Percentiles rank a stretch among this genome's conserved stretches.
Conservation (phyloP, 2,329 filamentous ascomycete genomes). For the Trichoderma brevicompactum region DNA sequence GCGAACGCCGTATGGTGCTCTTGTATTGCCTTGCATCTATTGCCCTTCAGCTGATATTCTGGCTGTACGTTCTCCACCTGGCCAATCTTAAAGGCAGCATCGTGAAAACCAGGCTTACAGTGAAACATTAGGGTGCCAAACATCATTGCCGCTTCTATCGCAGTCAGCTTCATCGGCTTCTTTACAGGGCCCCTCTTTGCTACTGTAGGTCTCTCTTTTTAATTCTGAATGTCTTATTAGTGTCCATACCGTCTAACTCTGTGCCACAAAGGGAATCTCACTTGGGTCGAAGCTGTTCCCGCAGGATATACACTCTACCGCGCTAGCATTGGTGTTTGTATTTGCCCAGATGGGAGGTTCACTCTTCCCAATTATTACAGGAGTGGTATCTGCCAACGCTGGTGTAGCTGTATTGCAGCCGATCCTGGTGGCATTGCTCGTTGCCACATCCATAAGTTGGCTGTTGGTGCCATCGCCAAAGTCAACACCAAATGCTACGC, state of each 20-base stretch:
- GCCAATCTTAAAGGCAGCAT: not conserved
- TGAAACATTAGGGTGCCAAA: slow-evolving; percentile 43
- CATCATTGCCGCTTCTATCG: slow-evolving; percentile 56
- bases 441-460: slow-evolving; percentile 53
- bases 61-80: slow-evolving; percentile 48
- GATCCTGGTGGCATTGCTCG: slow-evolving; percentile 53
- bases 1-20: slow-evolving; percentile 62
- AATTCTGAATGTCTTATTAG: fast-evolving
- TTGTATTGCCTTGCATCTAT: slow-evolving; percentile 57
- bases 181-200: slow-evolving; percentile 64
- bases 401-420: slow-evolving; percentile 58
- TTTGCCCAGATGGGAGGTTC: slow-evolving; percentile 60
- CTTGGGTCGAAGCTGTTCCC: slow-evolving; percentile 58
- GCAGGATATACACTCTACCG: slow-evolving; percentile 42
- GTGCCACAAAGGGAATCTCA: slow-evolving; percentile 54
- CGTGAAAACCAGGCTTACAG: not conserved
- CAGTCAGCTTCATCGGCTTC: slow-evolving; percentile 59
- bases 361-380: slow-evolving; percentile 60
- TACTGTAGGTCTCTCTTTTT: slow-evolving; percentile 45
- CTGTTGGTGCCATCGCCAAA: slow-evolving; percentile 48
- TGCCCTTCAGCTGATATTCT: slow-evolving; percentile 62
- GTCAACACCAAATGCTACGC: slow-evolving; percentile 35
- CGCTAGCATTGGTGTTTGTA: slow-evolving; percentile 57
- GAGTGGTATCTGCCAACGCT: slow-evolving; percentile 50
- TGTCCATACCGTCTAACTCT: slow-evolving; percentile 13